Base-by-base conservation (phyloP, 1,139 yeast species). In the Suhomyces maxii region DNA sequence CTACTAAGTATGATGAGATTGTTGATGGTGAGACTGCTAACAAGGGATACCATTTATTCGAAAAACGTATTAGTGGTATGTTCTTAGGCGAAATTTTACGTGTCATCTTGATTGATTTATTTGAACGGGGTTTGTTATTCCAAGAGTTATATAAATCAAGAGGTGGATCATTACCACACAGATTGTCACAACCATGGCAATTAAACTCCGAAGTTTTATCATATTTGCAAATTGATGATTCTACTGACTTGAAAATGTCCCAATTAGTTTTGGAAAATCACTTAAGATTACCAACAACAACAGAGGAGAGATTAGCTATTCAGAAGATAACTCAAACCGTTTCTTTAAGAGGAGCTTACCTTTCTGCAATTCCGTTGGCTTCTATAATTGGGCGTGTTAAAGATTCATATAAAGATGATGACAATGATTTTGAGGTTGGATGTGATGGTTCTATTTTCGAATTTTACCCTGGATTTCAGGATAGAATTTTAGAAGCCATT, bases 371-470 rank as follows among this genome's bases (percentile, higher is more conserved):
- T 41, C 97, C 97, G 44, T 74, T 91, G 50, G 93, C 96, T 25
- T 97, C 95, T 3, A 78, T 91, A 45, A 64, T 72, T 6, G 54
- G 51, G 14, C 64, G 75, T 40, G 75, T 73, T 8, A 67, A 71
- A 41, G 71, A 62, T 14, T 76, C 70, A 47, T 72, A 70, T 51
- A 75, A 76, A 36, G 76, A 80, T 48, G 82, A 78, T 53, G 80
- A 80, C 52, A 80, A 76, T 50, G 87, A 82, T 56, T 88, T 90
- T 48, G 97, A 91, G 65, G 80, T 91, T 57, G 98, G 97, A 44
- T 90, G 91, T 50, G 98, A 91, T 64, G 99, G 99, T 26, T 84
- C 96, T 7, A 95, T 91, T 48, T 86, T 90, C 44, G 96, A 91
- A 67, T 86, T 81, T 61, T 93, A 90, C 64, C 98, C 99, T 18